Conservation (phyloP, 148 eudicot species). For the Fagopyrum tataricum region DNA sequence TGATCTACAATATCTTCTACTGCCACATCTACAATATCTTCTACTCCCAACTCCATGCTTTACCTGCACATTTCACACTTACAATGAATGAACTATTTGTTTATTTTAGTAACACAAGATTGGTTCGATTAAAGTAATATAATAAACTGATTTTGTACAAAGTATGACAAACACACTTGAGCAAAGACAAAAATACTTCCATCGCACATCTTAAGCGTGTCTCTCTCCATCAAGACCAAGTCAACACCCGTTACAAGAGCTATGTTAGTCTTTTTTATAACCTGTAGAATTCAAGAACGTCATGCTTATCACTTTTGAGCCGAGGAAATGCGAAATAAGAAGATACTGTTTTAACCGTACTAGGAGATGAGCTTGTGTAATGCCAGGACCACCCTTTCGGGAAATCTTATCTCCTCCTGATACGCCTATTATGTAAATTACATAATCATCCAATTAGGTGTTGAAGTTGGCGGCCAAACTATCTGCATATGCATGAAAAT, state of each 20-base stretch:
- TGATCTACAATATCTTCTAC: constrained; percentile 69
- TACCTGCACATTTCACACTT: constrained; percentile 38
- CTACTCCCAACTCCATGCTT: constrained; percentile 84
- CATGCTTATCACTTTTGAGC: no score
- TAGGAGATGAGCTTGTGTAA: constrained; percentile 98
- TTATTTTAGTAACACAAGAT: neutral
- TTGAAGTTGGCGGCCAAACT: constrained; percentile 97
- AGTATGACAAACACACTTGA: constrained; percentile 71
- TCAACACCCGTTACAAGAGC: constrained; percentile 96
- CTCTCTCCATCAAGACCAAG: constrained; percentile 81
- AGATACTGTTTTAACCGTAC: no score
- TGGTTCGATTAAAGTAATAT: neutral
- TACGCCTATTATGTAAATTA: constrained; percentile 90
- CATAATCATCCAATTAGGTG: constrained; percentile 89
- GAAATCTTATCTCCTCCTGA: constrained; percentile 97
- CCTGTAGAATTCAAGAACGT: constrained; percentile 85
- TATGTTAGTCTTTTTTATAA: constrained; percentile 67
- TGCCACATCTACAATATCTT: no score
- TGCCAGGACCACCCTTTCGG: constrained; percentile 97
- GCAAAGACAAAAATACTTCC: constrained; percentile 97
- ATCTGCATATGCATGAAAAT: constrained; percentile 36
- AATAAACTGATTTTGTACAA: no score
- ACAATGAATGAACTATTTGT: neutral
- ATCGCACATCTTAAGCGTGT: constrained; percentile 89
- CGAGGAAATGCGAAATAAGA: no score